Conservation (phyloP, 352 stramenopile genomes). For the Aphanomyces invadans region DNA sequence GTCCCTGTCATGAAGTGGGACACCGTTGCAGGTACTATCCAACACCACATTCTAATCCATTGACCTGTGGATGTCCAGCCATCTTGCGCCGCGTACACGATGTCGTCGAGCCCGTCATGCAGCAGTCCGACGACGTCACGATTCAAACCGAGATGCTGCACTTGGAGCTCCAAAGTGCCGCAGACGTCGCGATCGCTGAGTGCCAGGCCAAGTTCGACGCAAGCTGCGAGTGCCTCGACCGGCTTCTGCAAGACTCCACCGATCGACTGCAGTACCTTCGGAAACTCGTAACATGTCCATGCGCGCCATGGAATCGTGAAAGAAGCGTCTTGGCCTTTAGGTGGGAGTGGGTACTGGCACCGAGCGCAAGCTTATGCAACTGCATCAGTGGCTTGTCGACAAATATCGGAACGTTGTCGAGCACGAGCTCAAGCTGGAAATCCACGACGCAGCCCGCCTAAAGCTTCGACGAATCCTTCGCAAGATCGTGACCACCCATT, state of each 20-base stretch:
- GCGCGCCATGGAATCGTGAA: not conserved
- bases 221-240: not conserved
- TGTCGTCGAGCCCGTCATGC: conserved; percentile 15
- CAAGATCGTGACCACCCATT: not conserved
- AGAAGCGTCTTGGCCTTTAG: no score
- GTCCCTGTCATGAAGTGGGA: conserved; percentile 24
- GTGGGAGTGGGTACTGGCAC: not conserved
- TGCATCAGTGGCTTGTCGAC: conserved; percentile 13
- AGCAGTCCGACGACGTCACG: conserved; percentile 12
- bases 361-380: conserved; percentile 2
- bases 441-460: not conserved
- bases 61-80: not conserved
- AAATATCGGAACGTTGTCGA: conserved; percentile 1
- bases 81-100: conserved; percentile 6
- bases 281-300: not conserved
- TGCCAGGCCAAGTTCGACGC: not conserved
- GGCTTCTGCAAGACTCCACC: conserved; percentile 9
- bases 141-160: conserved; percentile 24
- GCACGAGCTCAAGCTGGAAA: not conserved
- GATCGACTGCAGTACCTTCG: conserved; percentile 6
- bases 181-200: not conserved
- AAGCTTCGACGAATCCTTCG: not conserved
- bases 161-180: conserved; percentile 1
- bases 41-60: not conserved
- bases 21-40: conserved; percentile 15